phyloP scores from a whole-genome alignment of 176 grass and related monocot species.

The sorghum (Sorghum bicolor) region Sorghum_bicolor_NCBIv3 NC_012873.2:57166501-57167000 shows the following conservation, averaged over 20 bases:
- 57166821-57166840: background rate
- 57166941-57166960: background rate
- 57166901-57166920: background rate
- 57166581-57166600: too few relatives aligned
- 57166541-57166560: background rate
- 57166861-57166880: slow-evolving; percentile 11
- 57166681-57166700: background rate
- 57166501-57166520: too few relatives aligned
- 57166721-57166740: background rate
- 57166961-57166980: background rate
- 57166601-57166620: too few relatives aligned
- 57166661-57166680: background rate
- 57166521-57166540: too few relatives aligned
- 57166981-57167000: background rate
- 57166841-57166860: background rate
- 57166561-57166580: background rate
- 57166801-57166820: slow-evolving; percentile 29
- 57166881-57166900: slow-evolving; percentile 19
- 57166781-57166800: background rate
- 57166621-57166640: background rate
- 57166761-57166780: slow-evolving; percentile 40
- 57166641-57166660: background rate
- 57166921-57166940: slow-evolving; percentile 43
- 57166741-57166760: slow-evolving; percentile 19
- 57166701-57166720: too few relatives aligned